A percentile compares a stretch with the other conserved stretches of the same genome.
phyloP scores from a whole-genome alignment of 805 yeast genomes.

The Starmerella davenportii region DNA sequence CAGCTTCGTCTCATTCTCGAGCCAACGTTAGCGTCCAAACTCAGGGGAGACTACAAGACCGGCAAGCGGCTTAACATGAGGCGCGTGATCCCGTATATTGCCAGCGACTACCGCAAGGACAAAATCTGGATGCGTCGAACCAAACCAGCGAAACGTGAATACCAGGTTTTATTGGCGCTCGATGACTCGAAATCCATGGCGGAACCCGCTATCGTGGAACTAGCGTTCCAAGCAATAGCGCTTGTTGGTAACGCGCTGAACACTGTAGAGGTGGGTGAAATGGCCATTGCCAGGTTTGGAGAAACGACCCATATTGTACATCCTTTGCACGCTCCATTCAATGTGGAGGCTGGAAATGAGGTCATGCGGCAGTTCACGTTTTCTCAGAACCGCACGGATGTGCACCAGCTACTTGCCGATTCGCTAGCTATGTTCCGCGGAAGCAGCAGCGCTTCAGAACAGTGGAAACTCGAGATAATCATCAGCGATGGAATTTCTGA shows the following conservation, averaged over 20 bases:
- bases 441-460: conserved; percentile 31
- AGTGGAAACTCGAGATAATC: conserved; percentile 87
- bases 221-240: conserved; percentile 89
- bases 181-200: conserved; percentile 97
- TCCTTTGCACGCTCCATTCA: conserved; percentile 73
- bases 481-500: conserved; percentile 96
- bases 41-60: conserved; percentile 88
- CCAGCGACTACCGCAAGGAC: conserved; percentile 91
- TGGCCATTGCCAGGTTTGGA: conserved; percentile 82
- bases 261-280: conserved; percentile 84
- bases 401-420: conserved; percentile 48
- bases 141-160: conserved; percentile 91
- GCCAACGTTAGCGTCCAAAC: conserved; percentile 90
- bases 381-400: conserved; percentile 74
- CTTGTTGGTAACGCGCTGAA: conserved; percentile 85
- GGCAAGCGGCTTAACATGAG: conserved; percentile 96
- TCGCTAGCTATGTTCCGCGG: conserved; percentile 59
- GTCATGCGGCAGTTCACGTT: conserved; percentile 80
- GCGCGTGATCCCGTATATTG: conserved; percentile 92
- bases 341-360: conserved; percentile 62
- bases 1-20: conserved; percentile 82
- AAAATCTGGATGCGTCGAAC: conserved; percentile 96
- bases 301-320: conserved; percentile 68
- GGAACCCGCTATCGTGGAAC: conserved; percentile 71
- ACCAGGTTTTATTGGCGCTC: conserved; percentile 91